Evolutionary conservation across 768 basidiomycete species (phyloP).

Genomic region (Lentinus tigrinus): DNA sequence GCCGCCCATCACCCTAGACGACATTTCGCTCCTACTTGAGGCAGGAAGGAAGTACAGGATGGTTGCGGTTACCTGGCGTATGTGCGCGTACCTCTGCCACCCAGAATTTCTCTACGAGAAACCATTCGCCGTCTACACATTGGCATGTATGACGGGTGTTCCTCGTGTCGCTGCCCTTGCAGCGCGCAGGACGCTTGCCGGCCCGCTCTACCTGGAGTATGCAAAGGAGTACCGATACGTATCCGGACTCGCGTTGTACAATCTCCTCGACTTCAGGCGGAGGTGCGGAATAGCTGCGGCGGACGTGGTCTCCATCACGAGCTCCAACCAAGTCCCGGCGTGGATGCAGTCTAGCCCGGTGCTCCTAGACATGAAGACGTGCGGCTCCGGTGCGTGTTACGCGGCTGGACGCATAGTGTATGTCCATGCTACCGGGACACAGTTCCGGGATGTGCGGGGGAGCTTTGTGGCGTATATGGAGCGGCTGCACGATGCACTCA

Average conservation of each 20-base stretch:
- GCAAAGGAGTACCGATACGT: slow-evolving; percentile 1
- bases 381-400: too few species aligned
- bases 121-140: slow-evolving; percentile 1
- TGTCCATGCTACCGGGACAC: too few species aligned
- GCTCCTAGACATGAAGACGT: too few species aligned
- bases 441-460: too few species aligned
- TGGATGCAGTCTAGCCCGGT: too few species aligned
- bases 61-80: not conserved
- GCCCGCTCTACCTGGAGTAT: not conserved
- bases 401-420: too few species aligned
- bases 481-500: too few species aligned
- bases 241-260: slow-evolving; percentile 5
- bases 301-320: not conserved
- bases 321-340: not conserved
- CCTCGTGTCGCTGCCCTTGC: slow-evolving; percentile 4
- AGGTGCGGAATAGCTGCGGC: slow-evolving; percentile 32
- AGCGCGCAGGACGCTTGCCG: not conserved
- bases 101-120: not conserved
- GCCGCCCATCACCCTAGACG: slow-evolving; percentile 9
- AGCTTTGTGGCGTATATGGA: too few species aligned
- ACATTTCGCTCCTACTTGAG: slow-evolving; percentile 12
- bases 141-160: slow-evolving; percentile 5
- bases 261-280: slow-evolving; percentile 8
- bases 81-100: not conserved
- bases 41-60: slow-evolving; percentile 22